phyloP scores from a whole-genome alignment of 176 grass and related monocot species.

The Aechmea fasciata region DNA sequence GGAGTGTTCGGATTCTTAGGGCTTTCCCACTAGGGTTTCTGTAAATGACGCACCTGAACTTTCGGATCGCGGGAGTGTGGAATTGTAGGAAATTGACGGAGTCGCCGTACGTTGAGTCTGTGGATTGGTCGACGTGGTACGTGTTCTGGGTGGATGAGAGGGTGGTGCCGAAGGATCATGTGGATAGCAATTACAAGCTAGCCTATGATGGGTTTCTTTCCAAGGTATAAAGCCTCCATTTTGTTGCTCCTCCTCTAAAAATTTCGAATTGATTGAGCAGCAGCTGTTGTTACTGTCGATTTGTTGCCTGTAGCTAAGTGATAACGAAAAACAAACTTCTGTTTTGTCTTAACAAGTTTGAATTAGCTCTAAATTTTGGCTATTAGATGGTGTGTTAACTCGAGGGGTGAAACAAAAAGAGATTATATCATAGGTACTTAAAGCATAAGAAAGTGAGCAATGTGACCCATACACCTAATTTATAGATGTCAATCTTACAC shows the following conservation, averaged over 20 bases:
- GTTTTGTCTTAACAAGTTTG: too few species aligned
- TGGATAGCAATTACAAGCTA: conserved; percentile 96
- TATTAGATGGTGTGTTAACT: too few species aligned
- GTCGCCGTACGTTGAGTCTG: conserved; percentile 60
- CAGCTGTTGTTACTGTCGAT: neutral
- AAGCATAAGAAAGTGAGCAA: too few species aligned
- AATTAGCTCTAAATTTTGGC: too few species aligned
- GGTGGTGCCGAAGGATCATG: conserved; percentile 75
- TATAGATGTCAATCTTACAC: too few species aligned
- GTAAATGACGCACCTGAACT: neutral
- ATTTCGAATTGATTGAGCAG: neutral
- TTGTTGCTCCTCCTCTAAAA: neutral
- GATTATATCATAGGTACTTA: too few species aligned
- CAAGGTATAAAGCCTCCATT: conserved; percentile 41
- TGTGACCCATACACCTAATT: too few species aligned
- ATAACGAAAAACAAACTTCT: too few species aligned
- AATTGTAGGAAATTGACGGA: conserved; percentile 69
- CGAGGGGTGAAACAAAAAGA: too few species aligned
- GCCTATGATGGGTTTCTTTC: conserved; percentile 83
- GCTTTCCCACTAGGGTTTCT: neutral
- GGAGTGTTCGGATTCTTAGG: neutral
- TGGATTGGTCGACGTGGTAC: conserved; percentile 90
- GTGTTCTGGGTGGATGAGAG: conserved; percentile 96
- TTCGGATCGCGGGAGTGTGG: neutral
- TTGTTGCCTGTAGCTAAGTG: neutral